phyloP scores from a whole-genome alignment of 768 basidiomycete species.

The Galerina sulciceps region DNA sequence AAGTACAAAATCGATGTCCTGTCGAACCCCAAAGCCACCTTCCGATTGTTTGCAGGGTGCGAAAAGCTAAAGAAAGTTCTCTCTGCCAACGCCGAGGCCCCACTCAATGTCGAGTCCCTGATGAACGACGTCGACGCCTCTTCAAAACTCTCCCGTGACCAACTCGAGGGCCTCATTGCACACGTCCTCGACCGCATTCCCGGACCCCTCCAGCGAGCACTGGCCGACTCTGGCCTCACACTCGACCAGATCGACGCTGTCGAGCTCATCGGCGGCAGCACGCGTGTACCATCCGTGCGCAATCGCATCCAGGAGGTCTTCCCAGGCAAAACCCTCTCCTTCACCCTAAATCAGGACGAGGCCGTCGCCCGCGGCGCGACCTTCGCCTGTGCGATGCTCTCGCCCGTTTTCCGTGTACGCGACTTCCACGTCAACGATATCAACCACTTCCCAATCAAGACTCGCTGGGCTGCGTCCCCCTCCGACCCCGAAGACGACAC shows the following conservation, averaged over 20 bases:
- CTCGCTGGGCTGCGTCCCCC: slow-evolving; percentile 79
- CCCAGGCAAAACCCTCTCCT: slow-evolving; percentile 80
- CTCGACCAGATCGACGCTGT: slow-evolving; percentile 87
- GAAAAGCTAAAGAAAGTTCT: slow-evolving; percentile 97
- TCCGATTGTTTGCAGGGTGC: slow-evolving; percentile 87
- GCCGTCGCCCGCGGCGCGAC: slow-evolving; percentile 95
- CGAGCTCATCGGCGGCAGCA: slow-evolving; percentile 93
- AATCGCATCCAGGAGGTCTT: slow-evolving; percentile 84
- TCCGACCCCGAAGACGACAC: slow-evolving; percentile 88
- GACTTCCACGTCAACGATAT: slow-evolving; percentile 92
- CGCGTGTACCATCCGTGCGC: slow-evolving; percentile 93
- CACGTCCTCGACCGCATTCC: slow-evolving; percentile 79
- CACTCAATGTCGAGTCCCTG: slow-evolving; percentile 93
- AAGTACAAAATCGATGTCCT: slow-evolving; percentile 99
- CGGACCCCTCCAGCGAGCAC: slow-evolving; percentile 75
- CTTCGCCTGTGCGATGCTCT: slow-evolving; percentile 96
- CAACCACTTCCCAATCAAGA: slow-evolving; percentile 86
- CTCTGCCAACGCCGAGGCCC: slow-evolving; percentile 89
- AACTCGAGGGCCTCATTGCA: slow-evolving; percentile 78
- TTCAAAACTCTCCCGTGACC: slow-evolving; percentile 82
- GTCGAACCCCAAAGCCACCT: slow-evolving; percentile 87
- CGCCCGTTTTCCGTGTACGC: slow-evolving; percentile 96
- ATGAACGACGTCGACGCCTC: slow-evolving; percentile 95
- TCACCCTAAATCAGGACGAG: slow-evolving; percentile 98
- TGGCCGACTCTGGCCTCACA: slow-evolving; percentile 79